Evolutionary conservation across 257 asterid species (phyloP).

Genomic region (Solanum lycopersicoides): DNA sequence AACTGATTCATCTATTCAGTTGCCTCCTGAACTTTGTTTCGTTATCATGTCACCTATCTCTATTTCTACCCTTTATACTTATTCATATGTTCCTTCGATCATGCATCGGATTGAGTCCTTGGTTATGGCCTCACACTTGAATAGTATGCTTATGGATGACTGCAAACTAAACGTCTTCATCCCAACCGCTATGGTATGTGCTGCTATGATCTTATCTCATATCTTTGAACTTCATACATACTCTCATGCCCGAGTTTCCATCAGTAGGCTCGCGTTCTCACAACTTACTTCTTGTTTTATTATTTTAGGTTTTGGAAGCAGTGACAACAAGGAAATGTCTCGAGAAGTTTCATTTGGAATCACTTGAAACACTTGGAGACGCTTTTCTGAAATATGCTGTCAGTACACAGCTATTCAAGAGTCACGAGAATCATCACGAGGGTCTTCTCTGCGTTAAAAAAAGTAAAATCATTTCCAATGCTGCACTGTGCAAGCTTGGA

Average conservation of each 20-base stretch:
- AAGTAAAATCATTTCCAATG: conserved; percentile 42
- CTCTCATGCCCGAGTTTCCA: neutral
- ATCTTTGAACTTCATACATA: neutral
- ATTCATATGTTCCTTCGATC: conserved; percentile 50
- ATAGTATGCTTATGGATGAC: conserved; percentile 27
- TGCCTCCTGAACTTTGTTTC: conserved; percentile 79
- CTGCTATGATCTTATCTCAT: neutral
- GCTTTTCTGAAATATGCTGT: conserved; percentile 71
- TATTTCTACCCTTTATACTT: conserved; percentile 43
- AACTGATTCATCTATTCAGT: conserved; percentile 29
- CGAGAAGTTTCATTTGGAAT: conserved; percentile 62
- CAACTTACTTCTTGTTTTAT: neutral
- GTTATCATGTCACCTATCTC: conserved; percentile 58
- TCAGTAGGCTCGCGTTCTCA: neutral
- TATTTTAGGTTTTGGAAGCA: conserved; percentile 69
- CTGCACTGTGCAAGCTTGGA: conserved; percentile 64
- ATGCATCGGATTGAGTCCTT: conserved; percentile 82
- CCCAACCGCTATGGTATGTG: conserved; percentile 41
- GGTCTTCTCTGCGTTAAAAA: conserved; percentile 53
- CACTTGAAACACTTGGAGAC: conserved; percentile 87
- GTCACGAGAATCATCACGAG: conserved; percentile 51
- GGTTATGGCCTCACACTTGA: conserved; percentile 54
- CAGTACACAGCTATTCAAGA: conserved; percentile 54
- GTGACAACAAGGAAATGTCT: conserved; percentile 70
- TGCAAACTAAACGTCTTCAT: conserved; percentile 31